Evolutionary conservation across 2,329 filamentous ascomycete genomes (phyloP).

Genomic region (Pestalotiopsis sp.): DNA sequence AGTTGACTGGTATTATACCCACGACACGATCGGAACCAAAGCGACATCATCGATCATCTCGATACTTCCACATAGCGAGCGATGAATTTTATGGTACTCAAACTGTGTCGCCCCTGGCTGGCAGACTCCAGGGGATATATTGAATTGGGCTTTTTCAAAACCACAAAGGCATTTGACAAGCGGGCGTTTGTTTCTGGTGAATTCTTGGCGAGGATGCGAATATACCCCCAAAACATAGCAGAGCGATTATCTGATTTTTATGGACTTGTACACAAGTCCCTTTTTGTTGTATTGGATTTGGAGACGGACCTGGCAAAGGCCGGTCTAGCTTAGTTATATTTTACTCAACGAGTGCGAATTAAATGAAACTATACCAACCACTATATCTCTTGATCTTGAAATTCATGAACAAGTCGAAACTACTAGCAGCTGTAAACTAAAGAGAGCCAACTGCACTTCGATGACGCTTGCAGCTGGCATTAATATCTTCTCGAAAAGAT

Average conservation of each 20-base stretch:
- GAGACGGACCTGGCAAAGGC: neutral
- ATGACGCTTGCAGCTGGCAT: too few species aligned
- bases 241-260: neutral
- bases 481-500: too few species aligned
- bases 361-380: neutral
- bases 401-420: neutral
- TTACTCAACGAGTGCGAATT: neutral
- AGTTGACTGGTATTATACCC: slow-evolving; percentile 17
- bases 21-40: slow-evolving; percentile 11
- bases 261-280: neutral
- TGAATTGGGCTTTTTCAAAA: slow-evolving; percentile 10
- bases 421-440: neutral
- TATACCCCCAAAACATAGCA: slow-evolving; percentile 28
- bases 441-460: too few species aligned
- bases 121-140: slow-evolving; percentile 26
- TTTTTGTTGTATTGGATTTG: neutral
- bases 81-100: slow-evolving; percentile 4
- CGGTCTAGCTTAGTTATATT: neutral
- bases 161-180: slow-evolving; percentile 14
- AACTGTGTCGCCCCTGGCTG: slow-evolving; percentile 22
- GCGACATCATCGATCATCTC: neutral
- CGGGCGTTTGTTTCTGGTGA: slow-evolving; percentile 48
- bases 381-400: neutral
- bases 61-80: neutral
- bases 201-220: slow-evolving; percentile 25